Base-by-base conservation (phyloP, 1,284 basidiomycete species). In the Rhodotorula sp. region DNA sequence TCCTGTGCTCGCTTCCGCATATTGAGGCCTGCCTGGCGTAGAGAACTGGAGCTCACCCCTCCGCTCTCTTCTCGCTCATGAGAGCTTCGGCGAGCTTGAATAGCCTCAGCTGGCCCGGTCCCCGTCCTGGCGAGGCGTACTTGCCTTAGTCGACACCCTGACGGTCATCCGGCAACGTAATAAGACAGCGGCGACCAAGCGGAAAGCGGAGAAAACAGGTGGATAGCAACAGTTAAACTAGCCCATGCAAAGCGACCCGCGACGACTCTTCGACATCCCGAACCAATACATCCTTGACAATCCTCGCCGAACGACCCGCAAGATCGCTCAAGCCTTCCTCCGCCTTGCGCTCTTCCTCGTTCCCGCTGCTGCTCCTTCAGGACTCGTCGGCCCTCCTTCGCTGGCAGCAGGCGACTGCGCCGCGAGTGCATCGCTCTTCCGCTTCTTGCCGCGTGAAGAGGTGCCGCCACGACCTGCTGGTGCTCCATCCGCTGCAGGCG, bases 381-480 rank as follows among this genome's bases (percentile, higher is more conserved):
- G 54, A 11, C 65, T 54, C 20, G 24, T 37, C 20, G 51, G 40
- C 22, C 44, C 7, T 26, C 34, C 22, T 4, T 56, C 28, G 28
- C 63, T 55, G 16, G 46, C 30, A 7, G 54, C 30, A 7, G 50
- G 26, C 37, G 24, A 44, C 44, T 20, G 26, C 20, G 26, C 31
- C 1, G 31, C 62, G 9, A 65, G 22, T 24, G 51, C 71, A 28
- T 69, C 71, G 56, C 67, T 69, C 56, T 72, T 72, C 40, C 71
- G 47, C 62, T 72, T 72, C 47, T 58, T 44, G 20, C 62, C 63
- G 31, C 62, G n/a, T 0, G 48, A 44, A 24, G 11, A 13, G 9
- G 37, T 44, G n/a, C 22, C n/a, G 11, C 56, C n/a, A 7, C 65
- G 52, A 26, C 40, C 28, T 47, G 56, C 48, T n/a, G 9, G 30